Percentiles rank a stretch among this genome's conserved stretches.
phyloP scores from a whole-genome alignment of 108 stramenopile species.

The Nannochloropsis granulata region DNA sequence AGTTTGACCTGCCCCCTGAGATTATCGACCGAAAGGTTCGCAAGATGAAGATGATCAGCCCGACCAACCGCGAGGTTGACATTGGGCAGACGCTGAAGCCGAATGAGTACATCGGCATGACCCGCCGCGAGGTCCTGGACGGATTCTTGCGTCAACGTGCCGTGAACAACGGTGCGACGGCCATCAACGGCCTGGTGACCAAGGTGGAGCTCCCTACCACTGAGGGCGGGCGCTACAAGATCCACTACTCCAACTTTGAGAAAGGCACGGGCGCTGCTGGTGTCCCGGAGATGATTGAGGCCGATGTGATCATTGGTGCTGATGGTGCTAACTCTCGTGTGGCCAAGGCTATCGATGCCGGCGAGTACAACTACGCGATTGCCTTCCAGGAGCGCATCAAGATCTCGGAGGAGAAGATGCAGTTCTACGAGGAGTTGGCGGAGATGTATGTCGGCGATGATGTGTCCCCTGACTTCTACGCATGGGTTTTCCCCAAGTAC shows the following conservation, averaged over 20 bases:
- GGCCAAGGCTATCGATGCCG: slow-evolving; percentile 96
- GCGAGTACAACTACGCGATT: slow-evolving; percentile 94
- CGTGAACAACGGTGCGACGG: slow-evolving; percentile 71
- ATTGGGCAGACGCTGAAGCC: slow-evolving; percentile 87
- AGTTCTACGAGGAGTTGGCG: slow-evolving; percentile 92
- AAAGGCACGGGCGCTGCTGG: slow-evolving; percentile 50
- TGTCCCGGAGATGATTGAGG: slow-evolving; percentile 54
- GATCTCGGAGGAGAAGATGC: slow-evolving; percentile 91
- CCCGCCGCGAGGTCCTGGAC: slow-evolving; percentile 91
- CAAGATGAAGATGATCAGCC: slow-evolving; percentile 93
- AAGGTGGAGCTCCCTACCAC: slow-evolving; percentile 65
- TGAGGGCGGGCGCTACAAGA: slow-evolving; percentile 54
- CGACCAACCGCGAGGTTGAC: slow-evolving; percentile 84
- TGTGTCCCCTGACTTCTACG: slow-evolving; percentile 94
- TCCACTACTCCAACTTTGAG: slow-evolving; percentile 62
- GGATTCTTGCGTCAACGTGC: slow-evolving; percentile 89
- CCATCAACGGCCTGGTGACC: slow-evolving; percentile 86
- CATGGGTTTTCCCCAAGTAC: slow-evolving; percentile 98
- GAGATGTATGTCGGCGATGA: slow-evolving; percentile 98
- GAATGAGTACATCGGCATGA: slow-evolving; percentile 97
- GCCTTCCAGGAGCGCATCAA: slow-evolving; percentile 98
- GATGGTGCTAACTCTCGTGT: slow-evolving; percentile 96
- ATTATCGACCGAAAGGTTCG: slow-evolving; percentile 91
- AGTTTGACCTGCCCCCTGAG: slow-evolving; percentile 82
- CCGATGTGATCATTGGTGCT: slow-evolving; percentile 81